Conservation (phyloP, 1,284 basidiomycete species). For the Pseudozyma thailandica region DNA sequence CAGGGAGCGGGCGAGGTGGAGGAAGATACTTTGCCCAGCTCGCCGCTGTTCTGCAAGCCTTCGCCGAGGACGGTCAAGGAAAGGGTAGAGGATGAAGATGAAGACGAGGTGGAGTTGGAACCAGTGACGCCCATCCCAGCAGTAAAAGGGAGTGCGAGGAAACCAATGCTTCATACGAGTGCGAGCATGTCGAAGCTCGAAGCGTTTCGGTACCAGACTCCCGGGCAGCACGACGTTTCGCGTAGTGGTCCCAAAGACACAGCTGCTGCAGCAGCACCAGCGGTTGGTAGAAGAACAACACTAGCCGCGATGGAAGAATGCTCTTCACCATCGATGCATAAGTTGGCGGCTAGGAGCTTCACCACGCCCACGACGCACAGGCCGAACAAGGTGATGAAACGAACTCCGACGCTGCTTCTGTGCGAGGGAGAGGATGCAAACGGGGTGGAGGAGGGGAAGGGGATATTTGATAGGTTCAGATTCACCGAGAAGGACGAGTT, state of each 20-base stretch:
- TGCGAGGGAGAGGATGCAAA: constrained; percentile 1
- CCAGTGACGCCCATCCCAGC: constrained; percentile 24
- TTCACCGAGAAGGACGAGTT: constrained; percentile 7
- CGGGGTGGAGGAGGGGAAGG: neutral
- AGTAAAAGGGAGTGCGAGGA: constrained; percentile 3
- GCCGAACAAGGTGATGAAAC: constrained; percentile 29
- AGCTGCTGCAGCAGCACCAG: neutral
- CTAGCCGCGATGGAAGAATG: no score
- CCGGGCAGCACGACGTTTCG: no score
- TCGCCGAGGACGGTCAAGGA: neutral
- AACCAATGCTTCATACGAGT: constrained; percentile 18
- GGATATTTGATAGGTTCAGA: constrained; percentile 31
- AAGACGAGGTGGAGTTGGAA: constrained; percentile 8
- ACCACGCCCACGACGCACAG: neutral
- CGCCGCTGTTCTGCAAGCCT: constrained; percentile 7
- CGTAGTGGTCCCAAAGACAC: neutral
- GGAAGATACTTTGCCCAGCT: constrained; percentile 15
- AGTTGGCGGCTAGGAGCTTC: no score
- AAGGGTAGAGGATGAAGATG: constrained; percentile 13
- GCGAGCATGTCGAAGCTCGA: constrained; percentile 45
- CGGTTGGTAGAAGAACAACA: no score
- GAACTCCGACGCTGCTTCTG: constrained; percentile 27
- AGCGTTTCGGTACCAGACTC: constrained; percentile 29
- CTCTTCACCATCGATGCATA: no score
- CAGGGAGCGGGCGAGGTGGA: constrained; percentile 2